These are phyloP conservation scores for Thelonectria discophora DNA, from an alignment of 2,329 filamentous ascomycete species.

Conservation along the genomic window DNA sequence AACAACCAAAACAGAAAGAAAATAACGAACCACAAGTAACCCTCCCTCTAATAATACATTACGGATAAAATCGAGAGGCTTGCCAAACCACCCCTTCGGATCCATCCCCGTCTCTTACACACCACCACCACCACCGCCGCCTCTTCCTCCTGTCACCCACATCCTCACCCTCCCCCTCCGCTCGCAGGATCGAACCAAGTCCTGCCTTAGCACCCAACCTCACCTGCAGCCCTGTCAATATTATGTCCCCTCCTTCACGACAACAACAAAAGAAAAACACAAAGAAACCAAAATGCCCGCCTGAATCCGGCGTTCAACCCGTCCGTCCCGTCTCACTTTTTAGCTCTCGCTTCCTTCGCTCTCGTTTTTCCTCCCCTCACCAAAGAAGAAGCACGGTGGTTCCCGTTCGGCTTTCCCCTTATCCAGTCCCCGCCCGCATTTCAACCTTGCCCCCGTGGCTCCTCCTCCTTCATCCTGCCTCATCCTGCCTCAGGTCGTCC, in stretches of 20 bases:
- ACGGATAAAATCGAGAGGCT: background rate
- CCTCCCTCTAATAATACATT: background rate
- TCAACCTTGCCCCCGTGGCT: conserved; percentile 5
- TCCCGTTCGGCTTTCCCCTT: background rate
- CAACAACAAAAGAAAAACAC: background rate
- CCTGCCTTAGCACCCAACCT: no score
- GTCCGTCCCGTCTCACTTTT: background rate
- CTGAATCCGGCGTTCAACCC: conserved; percentile 5
- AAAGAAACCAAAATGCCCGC: background rate
- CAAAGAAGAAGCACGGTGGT: no score
- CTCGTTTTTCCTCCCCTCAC: no score
- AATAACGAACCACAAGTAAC: no score
- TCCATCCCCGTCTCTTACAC: background rate
- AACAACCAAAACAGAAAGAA: no score
- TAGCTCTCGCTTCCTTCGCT: background rate
- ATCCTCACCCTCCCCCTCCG: no score
- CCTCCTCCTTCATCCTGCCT: no score
- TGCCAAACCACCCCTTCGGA: no score
- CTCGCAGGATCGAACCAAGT: background rate
- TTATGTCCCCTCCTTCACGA: background rate
- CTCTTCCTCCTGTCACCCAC: no score
- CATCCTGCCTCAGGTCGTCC: no score
- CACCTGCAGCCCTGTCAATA: background rate
- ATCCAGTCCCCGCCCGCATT: conserved; percentile 13
- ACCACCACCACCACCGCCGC: background rate